These are phyloP conservation scores for Cytospora piceae DNA, from an alignment of 2,329 filamentous ascomycete species.

Conservation along the genomic window DNA sequence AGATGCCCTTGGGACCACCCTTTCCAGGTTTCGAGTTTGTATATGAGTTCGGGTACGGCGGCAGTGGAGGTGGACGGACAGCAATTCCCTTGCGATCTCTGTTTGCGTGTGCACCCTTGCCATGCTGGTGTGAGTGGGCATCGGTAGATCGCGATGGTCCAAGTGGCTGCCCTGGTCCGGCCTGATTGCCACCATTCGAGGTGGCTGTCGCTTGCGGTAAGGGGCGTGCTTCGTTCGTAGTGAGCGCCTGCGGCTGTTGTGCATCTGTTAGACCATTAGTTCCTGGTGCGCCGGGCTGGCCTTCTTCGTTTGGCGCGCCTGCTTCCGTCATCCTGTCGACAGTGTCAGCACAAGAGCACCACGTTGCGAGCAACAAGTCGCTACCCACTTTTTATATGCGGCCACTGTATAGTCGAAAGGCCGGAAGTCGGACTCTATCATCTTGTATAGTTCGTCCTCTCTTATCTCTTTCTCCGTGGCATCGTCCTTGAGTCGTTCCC, in stretches of 20 bases:
- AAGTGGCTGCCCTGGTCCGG: constrained; percentile 29
- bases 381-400: constrained; percentile 71
- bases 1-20: constrained; percentile 60
- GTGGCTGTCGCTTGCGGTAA: constrained; percentile 39
- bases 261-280: constrained; percentile 21
- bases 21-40: constrained; percentile 41
- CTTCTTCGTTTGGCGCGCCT: constrained; percentile 5
- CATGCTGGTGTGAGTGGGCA: constrained; percentile 12
- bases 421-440: constrained; percentile 92
- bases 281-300: constrained; percentile 19
- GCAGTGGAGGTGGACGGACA: constrained; percentile 44
- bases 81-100: constrained; percentile 32
- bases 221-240: constrained; percentile 54
- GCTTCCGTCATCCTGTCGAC: constrained; percentile 34
- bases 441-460: constrained; percentile 88
- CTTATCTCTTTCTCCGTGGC: constrained; percentile 93
- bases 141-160: constrained; percentile 22
- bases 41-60: constrained; percentile 54
- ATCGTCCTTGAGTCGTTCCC: constrained; percentile 89
- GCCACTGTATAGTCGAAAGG: constrained; percentile 93
- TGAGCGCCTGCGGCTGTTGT: constrained; percentile 50
- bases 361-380: background rate
- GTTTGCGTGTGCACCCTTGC: constrained; percentile 18
- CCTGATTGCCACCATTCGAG: constrained; percentile 34
- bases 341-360: constrained; percentile 26